Evolutionary conservation across 768 basidiomycete species (phyloP).

Genomic region (Suillus americanus): DNA sequence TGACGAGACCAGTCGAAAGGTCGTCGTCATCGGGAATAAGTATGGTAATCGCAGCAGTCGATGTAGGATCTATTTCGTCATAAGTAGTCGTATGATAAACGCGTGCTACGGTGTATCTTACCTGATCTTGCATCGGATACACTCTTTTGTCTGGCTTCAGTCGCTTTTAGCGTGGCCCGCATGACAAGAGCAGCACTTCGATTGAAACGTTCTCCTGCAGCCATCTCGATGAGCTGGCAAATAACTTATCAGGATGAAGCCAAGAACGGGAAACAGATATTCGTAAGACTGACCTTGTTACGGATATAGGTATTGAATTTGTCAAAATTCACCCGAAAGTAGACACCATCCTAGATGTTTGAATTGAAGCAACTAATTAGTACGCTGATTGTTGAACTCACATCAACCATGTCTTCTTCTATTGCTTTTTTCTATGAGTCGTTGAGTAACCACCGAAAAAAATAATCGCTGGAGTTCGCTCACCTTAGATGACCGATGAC

Average conservation of each 20-base stretch:
- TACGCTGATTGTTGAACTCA: conserved; percentile 35
- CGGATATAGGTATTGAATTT: conserved; percentile 86
- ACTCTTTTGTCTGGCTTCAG: conserved; percentile 60
- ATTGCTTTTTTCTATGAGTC: conserved; percentile 41
- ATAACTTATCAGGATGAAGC: conserved; percentile 14
- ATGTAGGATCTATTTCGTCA: conserved; percentile 54
- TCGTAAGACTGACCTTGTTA: conserved; percentile 62
- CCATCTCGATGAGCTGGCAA: conserved; percentile 70
- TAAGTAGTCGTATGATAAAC: background rate
- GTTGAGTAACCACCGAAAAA: conserved; percentile 13
- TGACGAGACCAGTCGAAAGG: conserved; percentile 62
- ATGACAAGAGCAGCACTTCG: conserved; percentile 69
- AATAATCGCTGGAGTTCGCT: conserved; percentile 5
- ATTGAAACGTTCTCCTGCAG: conserved; percentile 81
- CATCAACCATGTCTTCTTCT: conserved; percentile 67
- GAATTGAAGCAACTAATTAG: background rate
- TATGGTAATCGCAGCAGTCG: conserved; percentile 61
- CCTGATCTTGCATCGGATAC: conserved; percentile 67
- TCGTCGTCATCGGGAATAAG: conserved; percentile 63
- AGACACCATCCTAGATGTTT: conserved; percentile 56
- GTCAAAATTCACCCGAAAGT: conserved; percentile 87
- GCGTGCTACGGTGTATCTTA: conserved; percentile 24
- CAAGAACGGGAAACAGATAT: background rate
- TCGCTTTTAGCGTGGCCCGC: conserved; percentile 66
- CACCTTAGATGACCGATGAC: conserved; percentile 57